A percentile compares a stretch with the other conserved stretches of the same genome.
Evolutionary conservation across 176 grass and related monocot genomes (phyloP).

Genomic region (Eleusine coracana): DNA sequence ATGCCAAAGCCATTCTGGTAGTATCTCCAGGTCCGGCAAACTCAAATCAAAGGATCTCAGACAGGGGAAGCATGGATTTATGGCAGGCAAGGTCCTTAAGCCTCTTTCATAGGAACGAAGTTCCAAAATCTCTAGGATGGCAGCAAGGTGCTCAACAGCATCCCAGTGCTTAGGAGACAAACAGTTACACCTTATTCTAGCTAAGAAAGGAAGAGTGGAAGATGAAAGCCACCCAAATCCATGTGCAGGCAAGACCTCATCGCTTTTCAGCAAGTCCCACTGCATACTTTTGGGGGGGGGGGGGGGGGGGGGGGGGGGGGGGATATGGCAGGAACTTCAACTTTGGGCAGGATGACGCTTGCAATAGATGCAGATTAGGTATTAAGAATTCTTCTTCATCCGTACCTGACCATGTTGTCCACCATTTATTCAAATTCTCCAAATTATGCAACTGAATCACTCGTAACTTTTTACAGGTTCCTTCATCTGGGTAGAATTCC

Average conservation of each 20-base stretch:
- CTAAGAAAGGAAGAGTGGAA: not conserved
- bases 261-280: accelerated
- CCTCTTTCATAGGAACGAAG: accelerated
- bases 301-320: too few relatives aligned
- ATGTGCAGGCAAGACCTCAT: not conserved
- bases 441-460: accelerated
- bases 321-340: conserved; percentile 1
- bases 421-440: not conserved
- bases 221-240: not conserved
- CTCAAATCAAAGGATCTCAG: too few relatives aligned
- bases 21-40: too few relatives aligned
- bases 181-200: accelerated
- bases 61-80: too few relatives aligned
- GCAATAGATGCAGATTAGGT: not conserved
- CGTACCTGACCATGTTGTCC: not conserved
- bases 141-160: not conserved
- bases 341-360: accelerated
- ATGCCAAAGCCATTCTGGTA: too few relatives aligned
- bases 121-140: not conserved
- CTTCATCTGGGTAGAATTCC: not conserved
- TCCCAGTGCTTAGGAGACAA: not conserved
- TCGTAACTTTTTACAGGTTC: not conserved
- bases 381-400: conserved; percentile 1
- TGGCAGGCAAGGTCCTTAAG: too few relatives aligned
- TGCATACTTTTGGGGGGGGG: not conserved